A percentile compares a stretch with the other conserved stretches of the same genome.
Evolutionary conservation across 805 yeast species (phyloP).

Genomic region (Hanseniaspora occidentalis): DNA sequence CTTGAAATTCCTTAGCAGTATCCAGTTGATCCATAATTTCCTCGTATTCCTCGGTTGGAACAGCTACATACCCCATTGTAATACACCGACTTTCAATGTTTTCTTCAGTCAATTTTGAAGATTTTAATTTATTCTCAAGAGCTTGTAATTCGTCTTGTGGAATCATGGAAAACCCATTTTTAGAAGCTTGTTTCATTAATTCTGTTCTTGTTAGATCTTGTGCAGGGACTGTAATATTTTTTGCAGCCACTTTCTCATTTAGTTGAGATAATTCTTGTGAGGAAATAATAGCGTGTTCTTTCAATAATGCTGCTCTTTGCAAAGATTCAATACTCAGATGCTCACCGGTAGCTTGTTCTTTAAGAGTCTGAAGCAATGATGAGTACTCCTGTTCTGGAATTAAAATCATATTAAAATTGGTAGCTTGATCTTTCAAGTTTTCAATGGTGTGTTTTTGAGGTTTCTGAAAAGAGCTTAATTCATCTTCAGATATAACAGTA

Average conservation of each 20-base stretch:
- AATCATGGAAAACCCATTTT: constrained; percentile 5
- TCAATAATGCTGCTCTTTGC: background rate
- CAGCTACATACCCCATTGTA: constrained; percentile 12
- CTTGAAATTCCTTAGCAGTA: background rate
- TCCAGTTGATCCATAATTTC: constrained; percentile 2
- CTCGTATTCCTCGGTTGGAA: constrained; percentile 9
- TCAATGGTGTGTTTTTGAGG: background rate
- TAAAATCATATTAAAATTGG: too few relatives aligned
- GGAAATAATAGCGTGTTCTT: background rate
- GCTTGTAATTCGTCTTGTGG: constrained; percentile 4
- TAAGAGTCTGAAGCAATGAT: too few relatives aligned
- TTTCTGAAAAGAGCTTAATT: background rate
- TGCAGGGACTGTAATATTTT: too few relatives aligned
- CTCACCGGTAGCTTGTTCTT: too few relatives aligned
- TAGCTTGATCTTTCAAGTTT: too few relatives aligned
- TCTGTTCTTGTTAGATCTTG: background rate
- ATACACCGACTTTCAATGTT: constrained; percentile 11
- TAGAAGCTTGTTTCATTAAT: constrained; percentile 12
- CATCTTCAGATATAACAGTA: constrained; percentile 1
- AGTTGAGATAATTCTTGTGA: too few relatives aligned
- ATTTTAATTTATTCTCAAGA: constrained; percentile 6
- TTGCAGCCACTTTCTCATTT: too few relatives aligned
- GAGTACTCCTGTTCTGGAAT: too few relatives aligned
- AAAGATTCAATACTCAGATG: too few relatives aligned
- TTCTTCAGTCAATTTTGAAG: constrained; percentile 7